Evolutionary conservation across 768 basidiomycete species (phyloP).

Genomic region (Psilocybe sp.): DNA sequence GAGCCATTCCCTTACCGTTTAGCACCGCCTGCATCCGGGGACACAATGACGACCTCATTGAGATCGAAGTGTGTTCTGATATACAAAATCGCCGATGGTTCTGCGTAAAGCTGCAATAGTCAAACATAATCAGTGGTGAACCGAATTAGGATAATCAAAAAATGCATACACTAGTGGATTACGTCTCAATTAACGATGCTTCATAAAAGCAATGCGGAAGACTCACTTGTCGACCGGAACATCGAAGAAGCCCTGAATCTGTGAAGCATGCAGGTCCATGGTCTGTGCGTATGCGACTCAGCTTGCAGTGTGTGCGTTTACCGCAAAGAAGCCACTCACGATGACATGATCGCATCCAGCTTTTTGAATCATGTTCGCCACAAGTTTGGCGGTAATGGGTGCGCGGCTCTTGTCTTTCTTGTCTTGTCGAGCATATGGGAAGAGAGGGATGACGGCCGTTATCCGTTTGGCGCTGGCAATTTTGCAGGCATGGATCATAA

Average conservation of each 20-base stretch:
- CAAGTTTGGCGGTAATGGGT: constrained; percentile 96
- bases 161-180: constrained; percentile 15
- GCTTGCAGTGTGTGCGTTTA: constrained; percentile 4
- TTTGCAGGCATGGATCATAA: constrained; percentile 99
- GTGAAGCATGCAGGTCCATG: constrained; percentile 98
- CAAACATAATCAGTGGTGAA: constrained; percentile 16
- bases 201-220: constrained; percentile 10
- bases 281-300: constrained; percentile 51
- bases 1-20: constrained; percentile 65
- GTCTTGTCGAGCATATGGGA: constrained; percentile 96
- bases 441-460: constrained; percentile 96
- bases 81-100: constrained; percentile 92
- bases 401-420: constrained; percentile 99
- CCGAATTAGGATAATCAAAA: neutral
- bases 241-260: constrained; percentile 99
- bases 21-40: constrained; percentile 97
- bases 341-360: constrained; percentile 97
- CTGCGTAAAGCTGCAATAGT: constrained; percentile 76
- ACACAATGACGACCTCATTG: constrained; percentile 88
- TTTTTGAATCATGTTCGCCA: constrained; percentile 95
- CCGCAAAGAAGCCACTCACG: constrained; percentile 45
- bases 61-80: constrained; percentile 90
- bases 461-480: constrained; percentile 98
- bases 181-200: constrained; percentile 11
- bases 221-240: constrained; percentile 99